Evolutionary conservation across 805 yeast species (phyloP).

Genomic region (Metschnikowia cubensis): DNA sequence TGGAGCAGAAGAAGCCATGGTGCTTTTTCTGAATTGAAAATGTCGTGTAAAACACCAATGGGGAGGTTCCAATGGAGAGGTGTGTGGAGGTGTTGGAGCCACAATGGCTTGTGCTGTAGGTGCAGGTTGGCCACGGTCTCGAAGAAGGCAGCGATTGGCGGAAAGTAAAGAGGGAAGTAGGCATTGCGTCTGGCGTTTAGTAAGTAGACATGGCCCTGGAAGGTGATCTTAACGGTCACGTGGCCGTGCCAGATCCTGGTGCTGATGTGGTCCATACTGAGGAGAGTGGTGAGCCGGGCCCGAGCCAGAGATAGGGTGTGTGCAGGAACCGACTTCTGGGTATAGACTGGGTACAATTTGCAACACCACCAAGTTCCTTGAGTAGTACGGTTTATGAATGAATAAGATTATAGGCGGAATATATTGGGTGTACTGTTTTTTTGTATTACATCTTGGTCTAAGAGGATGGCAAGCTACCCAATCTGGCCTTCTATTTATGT

Average conservation of each 20-base stretch:
- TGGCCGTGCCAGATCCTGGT: slow-evolving; percentile 52
- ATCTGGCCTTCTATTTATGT: too few relatives aligned
- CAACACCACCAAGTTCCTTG: too few relatives aligned
- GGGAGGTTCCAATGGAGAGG: slow-evolving; percentile 80
- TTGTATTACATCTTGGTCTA: too few relatives aligned
- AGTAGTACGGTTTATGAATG: too few relatives aligned
- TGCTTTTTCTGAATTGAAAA: slow-evolving; percentile 24
- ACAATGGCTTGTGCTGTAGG: slow-evolving; percentile 27
- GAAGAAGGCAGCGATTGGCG: slow-evolving; percentile 37
- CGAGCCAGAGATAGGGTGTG: neutral
- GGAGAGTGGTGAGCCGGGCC: neutral
- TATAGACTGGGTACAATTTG: too few relatives aligned
- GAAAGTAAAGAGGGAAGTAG: slow-evolving; percentile 47
- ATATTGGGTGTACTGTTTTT: too few relatives aligned
- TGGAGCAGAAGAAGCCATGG: slow-evolving; percentile 37
- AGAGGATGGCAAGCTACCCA: too few relatives aligned
- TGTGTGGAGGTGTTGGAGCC: slow-evolving; percentile 64
- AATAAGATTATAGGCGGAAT: too few relatives aligned
- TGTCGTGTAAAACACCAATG: slow-evolving; percentile 63
- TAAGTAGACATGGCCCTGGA: slow-evolving; percentile 21
- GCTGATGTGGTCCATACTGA: slow-evolving; percentile 22
- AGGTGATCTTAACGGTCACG: slow-evolving; percentile 40
- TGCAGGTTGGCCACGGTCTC: slow-evolving; percentile 18
- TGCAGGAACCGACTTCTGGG: neutral
- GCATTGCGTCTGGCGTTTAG: slow-evolving; percentile 39